These are phyloP conservation scores for Peronospora tabacina DNA, from an alignment of 352 stramenopile genomes.

Conservation along the genomic window DNA sequence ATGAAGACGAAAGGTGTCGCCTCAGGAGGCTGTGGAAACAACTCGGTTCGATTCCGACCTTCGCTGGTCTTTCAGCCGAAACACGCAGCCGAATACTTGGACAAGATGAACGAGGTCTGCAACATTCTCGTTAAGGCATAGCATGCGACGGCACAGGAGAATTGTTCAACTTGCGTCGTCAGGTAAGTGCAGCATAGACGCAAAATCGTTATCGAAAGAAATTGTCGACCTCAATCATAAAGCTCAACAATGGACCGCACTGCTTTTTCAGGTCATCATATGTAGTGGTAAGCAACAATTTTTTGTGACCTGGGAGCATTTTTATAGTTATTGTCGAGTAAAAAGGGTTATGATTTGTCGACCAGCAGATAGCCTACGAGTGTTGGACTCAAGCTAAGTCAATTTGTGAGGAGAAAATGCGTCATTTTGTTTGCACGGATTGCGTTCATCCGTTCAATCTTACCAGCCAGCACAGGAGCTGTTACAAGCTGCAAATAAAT, in stretches of 20 bases:
- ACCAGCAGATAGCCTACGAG: slow-evolving; percentile 88
- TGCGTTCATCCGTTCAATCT: no score
- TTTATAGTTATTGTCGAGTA: no score
- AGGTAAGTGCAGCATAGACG: slow-evolving; percentile 5
- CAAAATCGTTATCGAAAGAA: slow-evolving; percentile 2
- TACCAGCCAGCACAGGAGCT: no score
- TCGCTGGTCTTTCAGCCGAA: slow-evolving; percentile 70
- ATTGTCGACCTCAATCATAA: not conserved
- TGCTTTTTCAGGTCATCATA: no score
- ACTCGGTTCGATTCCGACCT: slow-evolving; percentile 69
- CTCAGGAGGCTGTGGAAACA: slow-evolving; percentile 56
- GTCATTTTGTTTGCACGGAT: no score
- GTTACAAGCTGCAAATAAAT: no score
- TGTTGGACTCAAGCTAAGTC: slow-evolving; percentile 82
- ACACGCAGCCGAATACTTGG: slow-evolving; percentile 65
- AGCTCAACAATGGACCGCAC: no score
- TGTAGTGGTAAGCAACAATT: no score
- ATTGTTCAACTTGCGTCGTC: not conserved
- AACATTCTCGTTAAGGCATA: slow-evolving; percentile 18
- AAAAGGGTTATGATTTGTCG: slow-evolving; percentile 25
- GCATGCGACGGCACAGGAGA: not conserved
- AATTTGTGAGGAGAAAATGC: slow-evolving; percentile 86
- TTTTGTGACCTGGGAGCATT: no score
- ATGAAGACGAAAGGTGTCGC: slow-evolving; percentile 58
- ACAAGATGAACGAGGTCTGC: slow-evolving; percentile 59